A percentile compares a stretch with the other conserved stretches of the same genome.
Conservation (phyloP, 2,329 filamentous ascomycete genomes). For the Sclerotiophoma versabilis region DNA sequence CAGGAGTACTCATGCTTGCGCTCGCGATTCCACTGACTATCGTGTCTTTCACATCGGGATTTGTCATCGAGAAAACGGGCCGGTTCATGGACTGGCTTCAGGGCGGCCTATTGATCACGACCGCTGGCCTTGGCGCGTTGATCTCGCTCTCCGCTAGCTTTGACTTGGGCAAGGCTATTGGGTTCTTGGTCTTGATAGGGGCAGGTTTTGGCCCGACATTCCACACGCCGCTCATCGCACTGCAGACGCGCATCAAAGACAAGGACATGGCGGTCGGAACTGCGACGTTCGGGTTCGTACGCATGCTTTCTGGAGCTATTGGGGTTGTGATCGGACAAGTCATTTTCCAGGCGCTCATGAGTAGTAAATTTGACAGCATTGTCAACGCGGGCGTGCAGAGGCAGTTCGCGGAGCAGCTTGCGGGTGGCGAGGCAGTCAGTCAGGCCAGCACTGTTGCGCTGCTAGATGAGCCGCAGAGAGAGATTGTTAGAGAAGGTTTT, state of each 20-base stretch:
- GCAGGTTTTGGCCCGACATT: conserved; percentile 62
- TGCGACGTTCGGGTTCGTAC: conserved; percentile 58
- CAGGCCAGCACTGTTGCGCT: conserved; percentile 30
- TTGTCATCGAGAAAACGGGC: conserved; percentile 55
- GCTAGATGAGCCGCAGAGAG: conserved; percentile 40
- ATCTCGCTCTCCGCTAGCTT: conserved; percentile 28
- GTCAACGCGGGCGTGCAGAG: conserved; percentile 25
- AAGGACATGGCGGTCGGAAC: conserved; percentile 61
- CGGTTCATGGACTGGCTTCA: conserved; percentile 50
- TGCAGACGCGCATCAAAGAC: conserved; percentile 66
- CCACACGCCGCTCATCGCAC: conserved; percentile 60
- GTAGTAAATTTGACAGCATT: conserved; percentile 48
- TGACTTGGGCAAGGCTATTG: conserved; percentile 49
- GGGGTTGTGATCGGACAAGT: conserved; percentile 60
- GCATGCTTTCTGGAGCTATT: conserved; percentile 55
- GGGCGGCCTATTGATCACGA: conserved; percentile 42
- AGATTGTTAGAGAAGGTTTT: conserved; percentile 52
- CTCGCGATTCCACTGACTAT: conserved; percentile 58
- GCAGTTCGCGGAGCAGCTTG: conserved; percentile 35
- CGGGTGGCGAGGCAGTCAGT: conserved; percentile 42
- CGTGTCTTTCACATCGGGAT: conserved; percentile 55
- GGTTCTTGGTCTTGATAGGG: conserved; percentile 59
- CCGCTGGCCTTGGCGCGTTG: conserved; percentile 44
- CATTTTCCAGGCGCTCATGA: conserved; percentile 64
- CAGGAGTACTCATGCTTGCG: conserved; percentile 67